Conservation (phyloP, 139 green algal species). For the Nannochloris sp. region DNA sequence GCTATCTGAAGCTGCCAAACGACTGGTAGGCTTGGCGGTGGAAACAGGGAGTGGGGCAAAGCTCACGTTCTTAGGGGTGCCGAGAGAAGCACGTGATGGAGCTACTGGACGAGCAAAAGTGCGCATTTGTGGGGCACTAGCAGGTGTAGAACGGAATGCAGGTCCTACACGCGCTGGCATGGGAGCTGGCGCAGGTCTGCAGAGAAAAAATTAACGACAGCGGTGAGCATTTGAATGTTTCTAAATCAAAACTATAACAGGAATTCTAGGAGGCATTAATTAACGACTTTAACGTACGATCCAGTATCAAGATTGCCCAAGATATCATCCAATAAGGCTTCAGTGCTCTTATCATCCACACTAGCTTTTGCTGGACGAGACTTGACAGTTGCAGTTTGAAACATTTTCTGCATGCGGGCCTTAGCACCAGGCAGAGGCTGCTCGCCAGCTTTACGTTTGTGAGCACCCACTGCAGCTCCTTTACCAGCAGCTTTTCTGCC, state of each 20-base stretch:
- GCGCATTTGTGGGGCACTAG: not conserved
- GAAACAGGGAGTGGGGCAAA: conserved; percentile 10
- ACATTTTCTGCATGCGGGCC: conserved; percentile 50
- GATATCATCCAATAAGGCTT: conserved; percentile 76
- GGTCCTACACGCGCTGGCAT: not conserved
- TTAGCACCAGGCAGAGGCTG: conserved; percentile 18
- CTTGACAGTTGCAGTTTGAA: conserved; percentile 31
- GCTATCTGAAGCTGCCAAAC: not conserved
- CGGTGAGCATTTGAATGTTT: not conserved
- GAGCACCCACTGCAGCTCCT: not conserved
- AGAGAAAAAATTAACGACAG: not conserved
- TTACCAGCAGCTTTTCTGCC: not conserved
- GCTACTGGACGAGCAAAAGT: not conserved
- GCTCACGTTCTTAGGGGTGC: conserved; percentile 12
- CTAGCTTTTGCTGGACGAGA: not conserved
- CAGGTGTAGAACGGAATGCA: not conserved
- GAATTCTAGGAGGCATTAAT: not conserved
- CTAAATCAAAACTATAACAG: too few relatives aligned
- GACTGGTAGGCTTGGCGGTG: not conserved
- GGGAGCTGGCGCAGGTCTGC: not conserved
- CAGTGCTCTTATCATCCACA: conserved; percentile 32
- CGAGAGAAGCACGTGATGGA: not conserved
- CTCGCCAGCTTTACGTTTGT: conserved; percentile 19
- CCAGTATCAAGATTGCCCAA: conserved; percentile 42
- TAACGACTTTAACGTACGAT: not conserved